Conservation (phyloP, 2,329 filamentous ascomycete genomes). For the Colletotrichum melonis region DNA sequence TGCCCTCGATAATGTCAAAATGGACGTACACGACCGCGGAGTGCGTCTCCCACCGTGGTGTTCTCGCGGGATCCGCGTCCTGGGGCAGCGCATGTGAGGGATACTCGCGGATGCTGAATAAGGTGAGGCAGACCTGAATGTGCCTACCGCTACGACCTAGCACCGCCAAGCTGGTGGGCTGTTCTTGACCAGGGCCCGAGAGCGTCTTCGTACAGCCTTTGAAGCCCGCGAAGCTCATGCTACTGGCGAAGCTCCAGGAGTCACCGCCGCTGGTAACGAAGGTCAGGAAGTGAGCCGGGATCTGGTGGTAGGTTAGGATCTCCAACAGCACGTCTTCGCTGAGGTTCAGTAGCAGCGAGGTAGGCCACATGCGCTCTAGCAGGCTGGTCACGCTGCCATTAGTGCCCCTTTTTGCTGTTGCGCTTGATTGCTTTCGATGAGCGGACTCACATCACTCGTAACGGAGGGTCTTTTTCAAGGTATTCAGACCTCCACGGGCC, state of each 20-base stretch:
- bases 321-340: conserved; percentile 16
- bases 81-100: conserved; percentile 6
- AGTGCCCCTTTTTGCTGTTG: no score
- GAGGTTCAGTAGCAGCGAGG: conserved; percentile 19
- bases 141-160: conserved; percentile 21
- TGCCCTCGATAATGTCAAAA: conserved; percentile 21
- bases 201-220: background rate
- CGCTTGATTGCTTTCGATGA: background rate
- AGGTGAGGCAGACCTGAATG: conserved; percentile 18
- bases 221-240: conserved; percentile 21
- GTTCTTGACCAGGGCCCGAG: background rate
- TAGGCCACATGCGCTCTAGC: conserved; percentile 13
- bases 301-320: conserved; percentile 23
- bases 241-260: conserved; percentile 18
- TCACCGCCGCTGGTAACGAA: conserved; percentile 17
- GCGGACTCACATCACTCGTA: conserved; percentile 18
- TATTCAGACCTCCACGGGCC: background rate
- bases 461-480: conserved; percentile 3
- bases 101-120: conserved; percentile 17
- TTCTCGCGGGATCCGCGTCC: background rate
- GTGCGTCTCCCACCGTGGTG: conserved; percentile 27
- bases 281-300: conserved; percentile 5
- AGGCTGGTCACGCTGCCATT: background rate
- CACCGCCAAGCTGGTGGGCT: background rate
- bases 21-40: conserved; percentile 13